A percentile compares a stretch with the other conserved stretches of the same genome.
Conservation (phyloP, 2,329 filamentous ascomycete genomes). For the Trichoderma lentiforme region DNA sequence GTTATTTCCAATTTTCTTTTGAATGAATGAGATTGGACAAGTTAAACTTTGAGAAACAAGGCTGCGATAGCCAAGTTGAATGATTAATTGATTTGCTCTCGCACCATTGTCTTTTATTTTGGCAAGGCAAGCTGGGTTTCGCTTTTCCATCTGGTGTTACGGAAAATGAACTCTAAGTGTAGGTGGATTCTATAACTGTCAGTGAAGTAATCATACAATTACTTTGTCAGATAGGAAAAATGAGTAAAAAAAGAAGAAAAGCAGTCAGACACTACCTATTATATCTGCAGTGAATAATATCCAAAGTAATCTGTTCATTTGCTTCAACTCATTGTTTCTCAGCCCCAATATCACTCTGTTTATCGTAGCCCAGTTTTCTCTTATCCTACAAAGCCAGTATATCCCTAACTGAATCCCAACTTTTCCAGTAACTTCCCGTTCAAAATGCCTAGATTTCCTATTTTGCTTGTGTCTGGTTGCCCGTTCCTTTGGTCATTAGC, state of each 20-base stretch:
- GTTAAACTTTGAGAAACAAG: not conserved
- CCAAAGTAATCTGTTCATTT: not conserved
- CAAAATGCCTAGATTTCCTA: not conserved
- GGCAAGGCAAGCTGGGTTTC: not conserved
- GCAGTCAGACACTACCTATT: not conserved
- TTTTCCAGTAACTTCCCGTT: not conserved
- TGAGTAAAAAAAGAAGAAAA: no score
- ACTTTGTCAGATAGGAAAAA: not conserved
- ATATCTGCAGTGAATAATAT: not conserved
- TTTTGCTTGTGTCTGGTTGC: no score
- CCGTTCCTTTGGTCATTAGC: no score
- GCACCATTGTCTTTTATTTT: not conserved
- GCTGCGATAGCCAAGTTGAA: not conserved
- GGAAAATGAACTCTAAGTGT: not conserved
- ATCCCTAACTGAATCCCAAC: not conserved
- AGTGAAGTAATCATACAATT: no score
- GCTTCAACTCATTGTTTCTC: not conserved
- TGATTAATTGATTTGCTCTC: not conserved
- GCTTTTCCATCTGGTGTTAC: not conserved
- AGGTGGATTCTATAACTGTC: no score
- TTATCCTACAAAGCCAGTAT: not conserved
- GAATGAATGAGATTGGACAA: not conserved
- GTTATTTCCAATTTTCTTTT: no score
- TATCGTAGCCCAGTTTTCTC: not conserved
- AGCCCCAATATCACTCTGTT: not conserved